Evolutionary conservation across 1,139 yeast genomes (phyloP), one percentile per base, ranked within the genome.

Genomic region (Magnusiomyces ingens): DNA sequence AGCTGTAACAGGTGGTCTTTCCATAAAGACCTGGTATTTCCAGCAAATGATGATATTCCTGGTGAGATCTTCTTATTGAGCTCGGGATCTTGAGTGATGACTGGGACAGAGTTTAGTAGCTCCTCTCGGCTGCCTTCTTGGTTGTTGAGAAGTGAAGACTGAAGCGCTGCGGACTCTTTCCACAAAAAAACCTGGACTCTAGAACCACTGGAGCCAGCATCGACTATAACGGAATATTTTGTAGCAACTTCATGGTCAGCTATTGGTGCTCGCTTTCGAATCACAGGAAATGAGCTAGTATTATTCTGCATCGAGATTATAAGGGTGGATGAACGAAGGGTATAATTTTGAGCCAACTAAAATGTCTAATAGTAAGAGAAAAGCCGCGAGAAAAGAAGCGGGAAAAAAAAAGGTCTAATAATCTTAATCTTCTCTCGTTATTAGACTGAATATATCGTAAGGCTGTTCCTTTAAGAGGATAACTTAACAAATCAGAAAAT

Each of bases 141-240:
- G 32, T 26, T 15, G 57, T 55, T 1, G 57, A 21, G 46, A n/a
- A 41, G 29, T 17, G 17, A 35, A 15, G 37, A 22, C 21, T 53
- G 44, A 29, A 45, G 42, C n/a, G 37, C 52, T 13, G 49, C 52
- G 1, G 66, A 78, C 57, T 81, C 80, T 49, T 78, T 70, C 91
- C 90, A 85, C 55, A 77, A 75, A 67, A 87, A 88, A 1, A 88
- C 79, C 62, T 77, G 84, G 0, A 85, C 87, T 19, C 95, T 70
- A 0, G 94, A 82, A 0, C 95, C 95, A 52, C 81, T 82, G 1
- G 94, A 85, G 0, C 96, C 95, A 0, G 95, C 86, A 66, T 88
- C 96, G 6, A 88, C 79, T 8, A 88, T 76, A 2, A 88, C 79
- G 1, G 87, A 83, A 67, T 85, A 86, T 62, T 82, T 82, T 17